A percentile compares a stretch with the other conserved stretches of the same genome.
These are phyloP conservation scores for Cucurbitaria berberidis DNA, from an alignment of 2,329 filamentous ascomycete species.

Conservation along the genomic window DNA sequence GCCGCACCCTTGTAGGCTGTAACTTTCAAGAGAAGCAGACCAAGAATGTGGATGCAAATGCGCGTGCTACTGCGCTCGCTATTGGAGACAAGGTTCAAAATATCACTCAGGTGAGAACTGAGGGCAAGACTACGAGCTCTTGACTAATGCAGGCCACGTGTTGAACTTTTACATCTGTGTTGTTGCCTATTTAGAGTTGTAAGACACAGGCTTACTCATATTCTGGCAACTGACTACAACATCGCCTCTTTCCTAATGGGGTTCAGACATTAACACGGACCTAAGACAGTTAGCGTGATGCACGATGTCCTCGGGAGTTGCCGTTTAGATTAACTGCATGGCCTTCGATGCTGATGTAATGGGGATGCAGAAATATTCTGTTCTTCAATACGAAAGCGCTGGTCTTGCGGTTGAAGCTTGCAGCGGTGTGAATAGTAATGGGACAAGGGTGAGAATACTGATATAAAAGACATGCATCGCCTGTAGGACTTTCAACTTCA, in stretches of 20 bases:
- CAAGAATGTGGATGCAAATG: too few species aligned
- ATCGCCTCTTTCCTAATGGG: neutral
- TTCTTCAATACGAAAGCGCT: neutral
- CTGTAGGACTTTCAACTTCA: neutral
- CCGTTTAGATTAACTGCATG: neutral
- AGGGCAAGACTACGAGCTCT: too few species aligned
- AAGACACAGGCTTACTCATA: neutral
- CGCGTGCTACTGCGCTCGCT: too few species aligned
- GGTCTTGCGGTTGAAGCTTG: neutral
- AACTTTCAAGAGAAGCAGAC: too few species aligned
- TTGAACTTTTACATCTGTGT: too few species aligned
- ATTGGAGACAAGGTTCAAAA: too few species aligned
- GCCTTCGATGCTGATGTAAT: neutral
- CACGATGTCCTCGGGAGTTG: neutral
- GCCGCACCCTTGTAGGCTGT: too few species aligned
- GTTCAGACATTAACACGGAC: neutral
- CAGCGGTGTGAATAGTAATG: neutral
- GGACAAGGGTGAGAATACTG: neutral
- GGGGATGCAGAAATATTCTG: neutral
- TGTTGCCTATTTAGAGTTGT: too few species aligned
- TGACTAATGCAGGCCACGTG: too few species aligned
- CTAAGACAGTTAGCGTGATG: neutral
- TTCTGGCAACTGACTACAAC: neutral
- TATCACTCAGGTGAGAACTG: too few species aligned
- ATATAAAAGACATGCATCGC: neutral